phyloP scores from a whole-genome alignment of 2,329 filamentous ascomycete genomes.

The Aspergillus fructus region DNA sequence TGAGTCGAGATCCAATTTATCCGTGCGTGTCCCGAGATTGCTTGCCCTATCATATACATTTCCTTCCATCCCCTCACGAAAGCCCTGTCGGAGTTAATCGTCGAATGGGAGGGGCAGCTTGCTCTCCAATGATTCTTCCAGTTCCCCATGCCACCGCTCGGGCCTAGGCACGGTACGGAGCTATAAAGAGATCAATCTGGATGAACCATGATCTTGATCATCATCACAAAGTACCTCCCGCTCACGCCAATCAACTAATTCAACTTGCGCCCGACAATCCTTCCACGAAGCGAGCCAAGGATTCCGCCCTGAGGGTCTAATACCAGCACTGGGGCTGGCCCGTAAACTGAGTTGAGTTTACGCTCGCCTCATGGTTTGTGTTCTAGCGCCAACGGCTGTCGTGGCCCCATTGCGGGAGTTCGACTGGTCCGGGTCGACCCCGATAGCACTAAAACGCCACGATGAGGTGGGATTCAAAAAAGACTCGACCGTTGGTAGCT shows the following conservation, averaged over 20 bases:
- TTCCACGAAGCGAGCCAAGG: slow-evolving; percentile 2
- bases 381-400: slow-evolving; percentile 1
- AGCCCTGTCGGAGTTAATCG: slow-evolving; percentile 5
- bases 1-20: slow-evolving; percentile 12
- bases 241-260: neutral
- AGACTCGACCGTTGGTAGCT: neutral
- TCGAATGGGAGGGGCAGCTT: slow-evolving; percentile 4
- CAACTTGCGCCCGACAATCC: slow-evolving; percentile 1
- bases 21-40: slow-evolving; percentile 10
- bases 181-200: neutral
- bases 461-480: neutral
- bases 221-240: slow-evolving; percentile 4
- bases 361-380: slow-evolving; percentile 1
- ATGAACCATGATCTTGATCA: slow-evolving; percentile 2
- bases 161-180: slow-evolving; percentile 11
- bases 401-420: neutral
- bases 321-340: neutral
- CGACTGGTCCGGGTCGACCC: neutral
- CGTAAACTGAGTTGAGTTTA: neutral
- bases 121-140: neutral
- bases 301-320: neutral
- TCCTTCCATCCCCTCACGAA: slow-evolving; percentile 4
- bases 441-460: neutral
- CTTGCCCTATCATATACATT: neutral
- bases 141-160: slow-evolving; percentile 5